Conservation (phyloP, 2,329 filamentous ascomycete species). For the Juglanconis sp. region DNA sequence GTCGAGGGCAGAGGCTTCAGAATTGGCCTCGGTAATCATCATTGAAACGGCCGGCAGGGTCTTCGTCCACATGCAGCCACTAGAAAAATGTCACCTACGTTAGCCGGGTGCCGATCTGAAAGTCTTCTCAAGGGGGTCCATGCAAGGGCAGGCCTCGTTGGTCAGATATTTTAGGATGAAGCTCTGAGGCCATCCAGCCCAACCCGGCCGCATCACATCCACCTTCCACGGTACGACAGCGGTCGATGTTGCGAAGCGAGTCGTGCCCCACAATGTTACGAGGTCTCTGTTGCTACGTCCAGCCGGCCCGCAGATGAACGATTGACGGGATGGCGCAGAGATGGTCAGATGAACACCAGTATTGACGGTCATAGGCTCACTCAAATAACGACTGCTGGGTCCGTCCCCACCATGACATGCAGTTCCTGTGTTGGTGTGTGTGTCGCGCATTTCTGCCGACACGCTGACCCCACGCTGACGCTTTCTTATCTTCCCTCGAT, state of each 20-base stretch:
- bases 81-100: background rate
- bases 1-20: background rate
- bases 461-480: background rate
- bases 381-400: background rate
- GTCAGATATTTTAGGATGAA: background rate
- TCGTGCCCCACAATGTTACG: no score
- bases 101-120: constrained; percentile 13
- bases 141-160: constrained; percentile 1
- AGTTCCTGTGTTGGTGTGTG: background rate
- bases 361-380: background rate
- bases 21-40: background rate
- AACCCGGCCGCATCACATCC: no score
- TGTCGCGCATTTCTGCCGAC: background rate
- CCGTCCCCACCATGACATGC: background rate
- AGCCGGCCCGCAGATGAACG: background rate
- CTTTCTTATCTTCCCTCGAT: background rate
- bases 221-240: no score
- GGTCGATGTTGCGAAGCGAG: no score
- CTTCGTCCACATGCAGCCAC: background rate
- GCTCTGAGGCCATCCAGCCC: background rate
- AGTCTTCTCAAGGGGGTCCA: background rate
- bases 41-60: background rate
- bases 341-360: background rate
- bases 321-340: background rate
- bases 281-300: no score